Conservation (phyloP, 441 rosid genomes). For the Francoa sonchifolia region DNA sequence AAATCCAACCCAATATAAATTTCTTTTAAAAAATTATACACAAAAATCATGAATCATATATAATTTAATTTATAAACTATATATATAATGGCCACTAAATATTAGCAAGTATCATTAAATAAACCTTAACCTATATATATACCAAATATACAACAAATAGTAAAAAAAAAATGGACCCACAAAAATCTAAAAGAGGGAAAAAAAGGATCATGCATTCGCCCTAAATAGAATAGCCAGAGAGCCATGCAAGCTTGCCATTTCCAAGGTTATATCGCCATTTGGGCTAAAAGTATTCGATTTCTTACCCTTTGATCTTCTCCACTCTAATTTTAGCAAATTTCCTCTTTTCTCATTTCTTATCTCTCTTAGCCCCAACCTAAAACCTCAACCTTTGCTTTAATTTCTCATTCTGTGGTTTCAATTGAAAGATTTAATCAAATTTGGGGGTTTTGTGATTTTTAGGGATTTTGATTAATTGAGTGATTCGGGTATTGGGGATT, state of each 20-base stretch:
- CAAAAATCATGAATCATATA: too few relatives aligned
- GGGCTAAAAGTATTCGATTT: slow-evolving; percentile 21
- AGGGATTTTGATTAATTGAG: slow-evolving; percentile 17
- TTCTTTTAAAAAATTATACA: too few relatives aligned
- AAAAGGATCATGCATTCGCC: slow-evolving; percentile 37
- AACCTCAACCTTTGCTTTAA: slow-evolving; percentile 3
- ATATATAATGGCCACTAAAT: too few relatives aligned
- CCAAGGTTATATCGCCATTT: slow-evolving; percentile 30
- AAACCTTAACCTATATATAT: too few relatives aligned
- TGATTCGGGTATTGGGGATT: slow-evolving; percentile 4
- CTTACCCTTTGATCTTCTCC: slow-evolving; percentile 18
- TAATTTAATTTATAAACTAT: too few relatives aligned
- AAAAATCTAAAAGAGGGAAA: slow-evolving; percentile 4
- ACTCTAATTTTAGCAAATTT: slow-evolving; percentile 37
- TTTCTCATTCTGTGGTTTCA: background rate
- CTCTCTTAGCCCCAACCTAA: slow-evolving; percentile 8
- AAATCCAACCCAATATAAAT: too few relatives aligned
- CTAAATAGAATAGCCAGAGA: slow-evolving; percentile 42
- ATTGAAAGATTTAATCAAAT: background rate
- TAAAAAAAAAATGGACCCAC: background rate
- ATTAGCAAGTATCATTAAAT: too few relatives aligned
- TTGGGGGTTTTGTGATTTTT: slow-evolving; percentile 4
- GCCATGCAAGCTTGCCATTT: slow-evolving; percentile 81
- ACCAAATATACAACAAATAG: background rate
- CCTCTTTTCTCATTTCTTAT: slow-evolving; percentile 14